phyloP scores from a whole-genome alignment of 1,284 basidiomycete genomes.

The Apiotrichum gracile region DNA sequence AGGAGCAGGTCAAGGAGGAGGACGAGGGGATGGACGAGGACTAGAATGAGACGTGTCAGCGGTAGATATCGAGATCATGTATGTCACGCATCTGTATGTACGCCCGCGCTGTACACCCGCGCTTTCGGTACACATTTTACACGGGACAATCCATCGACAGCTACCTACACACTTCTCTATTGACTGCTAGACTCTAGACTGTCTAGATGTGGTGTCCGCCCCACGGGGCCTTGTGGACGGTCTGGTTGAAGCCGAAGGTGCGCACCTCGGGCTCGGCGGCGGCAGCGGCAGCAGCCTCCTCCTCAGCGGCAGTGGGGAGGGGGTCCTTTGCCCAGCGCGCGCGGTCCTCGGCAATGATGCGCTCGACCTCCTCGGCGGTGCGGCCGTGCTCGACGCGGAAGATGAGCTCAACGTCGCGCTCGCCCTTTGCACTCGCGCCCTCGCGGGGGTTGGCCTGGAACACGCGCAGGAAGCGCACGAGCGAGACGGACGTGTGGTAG shows the following conservation, averaged over 20 bases:
- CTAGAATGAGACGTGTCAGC: neutral
- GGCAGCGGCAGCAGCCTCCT: neutral
- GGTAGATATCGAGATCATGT: too few relatives aligned
- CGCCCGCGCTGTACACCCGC: too few relatives aligned
- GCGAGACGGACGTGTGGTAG: constrained; percentile 21
- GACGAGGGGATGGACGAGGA: neutral
- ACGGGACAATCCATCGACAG: neutral
- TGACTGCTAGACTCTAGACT: neutral
- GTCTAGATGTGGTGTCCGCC: constrained; percentile 3
- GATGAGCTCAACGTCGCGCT: constrained; percentile 12
- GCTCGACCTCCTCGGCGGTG: constrained; percentile 7
- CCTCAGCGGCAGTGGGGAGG: neutral
- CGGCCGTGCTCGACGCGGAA: constrained; percentile 13
- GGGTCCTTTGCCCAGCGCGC: constrained; percentile 6
- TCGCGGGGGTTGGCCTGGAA: constrained; percentile 21
- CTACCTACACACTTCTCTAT: neutral
- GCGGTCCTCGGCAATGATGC: constrained; percentile 13
- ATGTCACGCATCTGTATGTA: too few relatives aligned
- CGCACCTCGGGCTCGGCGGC: constrained; percentile 7
- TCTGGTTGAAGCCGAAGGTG: constrained; percentile 1
- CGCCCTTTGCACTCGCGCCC: constrained; percentile 2
- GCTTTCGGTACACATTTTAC: too few relatives aligned
- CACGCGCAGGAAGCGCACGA: constrained; percentile 21
- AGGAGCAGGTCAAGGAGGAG: neutral
- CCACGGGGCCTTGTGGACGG: constrained; percentile 1